Conservation (phyloP, 495 filamentous ascomycete genomes). For the Daldinia decipiens region DNA sequence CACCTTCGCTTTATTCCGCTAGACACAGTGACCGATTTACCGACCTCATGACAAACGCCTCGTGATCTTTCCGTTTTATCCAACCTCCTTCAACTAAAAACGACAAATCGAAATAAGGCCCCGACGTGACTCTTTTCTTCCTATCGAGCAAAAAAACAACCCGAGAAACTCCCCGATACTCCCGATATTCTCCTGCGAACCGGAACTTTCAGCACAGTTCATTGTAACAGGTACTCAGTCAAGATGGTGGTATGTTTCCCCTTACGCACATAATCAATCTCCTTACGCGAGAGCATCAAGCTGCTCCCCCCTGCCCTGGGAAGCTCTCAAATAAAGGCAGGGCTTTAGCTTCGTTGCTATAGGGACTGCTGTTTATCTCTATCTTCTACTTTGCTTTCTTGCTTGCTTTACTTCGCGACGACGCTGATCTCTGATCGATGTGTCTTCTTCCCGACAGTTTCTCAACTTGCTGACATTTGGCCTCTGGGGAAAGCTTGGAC, state of each 20-base stretch:
- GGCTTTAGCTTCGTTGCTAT: neutral
- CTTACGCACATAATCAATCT: constrained; percentile 18
- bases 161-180: neutral
- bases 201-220: neutral
- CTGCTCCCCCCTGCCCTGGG: neutral
- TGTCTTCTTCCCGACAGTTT: constrained; percentile 54
- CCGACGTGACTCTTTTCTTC: neutral
- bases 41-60: constrained; percentile 27
- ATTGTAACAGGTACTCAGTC: constrained; percentile 8
- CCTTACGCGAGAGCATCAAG: neutral
- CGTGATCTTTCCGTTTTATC: constrained; percentile 28
- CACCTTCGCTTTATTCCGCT: constrained; percentile 8
- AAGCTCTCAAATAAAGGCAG: neutral
- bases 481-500: constrained; percentile 81
- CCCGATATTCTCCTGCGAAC: constrained; percentile 2
- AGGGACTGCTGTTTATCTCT: neutral
- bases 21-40: neutral
- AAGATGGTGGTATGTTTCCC: constrained; percentile 46
- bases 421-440: constrained; percentile 42
- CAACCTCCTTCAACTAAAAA: constrained; percentile 6
- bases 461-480: constrained; percentile 71
- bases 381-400: neutral
- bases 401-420: constrained; percentile 18
- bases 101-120: constrained; percentile 10
- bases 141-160: neutral